Conservation (phyloP, 108 stramenopile genomes). For the Poteriospumella lacustris region DNA sequence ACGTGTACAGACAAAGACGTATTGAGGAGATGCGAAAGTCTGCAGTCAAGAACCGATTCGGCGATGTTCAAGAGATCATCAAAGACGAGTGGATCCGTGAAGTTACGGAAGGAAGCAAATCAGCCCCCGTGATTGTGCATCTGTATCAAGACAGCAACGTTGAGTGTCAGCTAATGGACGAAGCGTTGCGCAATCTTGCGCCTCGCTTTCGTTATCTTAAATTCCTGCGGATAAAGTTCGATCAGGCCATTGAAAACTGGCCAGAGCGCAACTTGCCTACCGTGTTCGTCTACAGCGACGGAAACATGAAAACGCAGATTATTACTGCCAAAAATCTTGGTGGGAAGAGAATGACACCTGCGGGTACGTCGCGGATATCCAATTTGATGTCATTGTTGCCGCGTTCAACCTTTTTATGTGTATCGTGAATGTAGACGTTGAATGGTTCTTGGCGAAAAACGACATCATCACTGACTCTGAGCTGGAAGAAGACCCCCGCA, state of each 20-base stretch:
- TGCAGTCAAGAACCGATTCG: slow-evolving; percentile 41
- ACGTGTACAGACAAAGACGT: slow-evolving; percentile 31
- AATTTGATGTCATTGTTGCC: not conserved
- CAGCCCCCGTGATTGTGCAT: slow-evolving; percentile 43
- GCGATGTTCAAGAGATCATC: slow-evolving; percentile 44
- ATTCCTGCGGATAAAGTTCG: slow-evolving; percentile 70
- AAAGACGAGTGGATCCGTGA: slow-evolving; percentile 53
- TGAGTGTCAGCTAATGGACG: slow-evolving; percentile 48
- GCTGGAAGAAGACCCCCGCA: slow-evolving; percentile 20
- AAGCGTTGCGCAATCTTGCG: slow-evolving; percentile 41
- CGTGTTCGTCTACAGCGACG: slow-evolving; percentile 77
- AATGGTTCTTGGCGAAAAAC: slow-evolving; percentile 24
- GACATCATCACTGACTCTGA: slow-evolving; percentile 17
- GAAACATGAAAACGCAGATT: slow-evolving; percentile 71
- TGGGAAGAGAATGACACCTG: not conserved
- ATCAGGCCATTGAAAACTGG: slow-evolving; percentile 80
- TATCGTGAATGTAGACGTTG: not conserved
- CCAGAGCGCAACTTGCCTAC: slow-evolving; percentile 76
- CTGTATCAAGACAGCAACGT: slow-evolving; percentile 47
- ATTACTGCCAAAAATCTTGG: slow-evolving; percentile 28
- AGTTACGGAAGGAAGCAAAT: slow-evolving; percentile 52
- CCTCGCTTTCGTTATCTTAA: slow-evolving; percentile 54
- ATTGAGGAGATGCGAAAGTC: slow-evolving; percentile 43
- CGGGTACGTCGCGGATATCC: not conserved
- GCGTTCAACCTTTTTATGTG: not conserved